Evolutionary conservation across 257 asterid genomes (phyloP), one percentile per base, ranked within the genome.

Genomic region (Lycium ferocissimum): DNA sequence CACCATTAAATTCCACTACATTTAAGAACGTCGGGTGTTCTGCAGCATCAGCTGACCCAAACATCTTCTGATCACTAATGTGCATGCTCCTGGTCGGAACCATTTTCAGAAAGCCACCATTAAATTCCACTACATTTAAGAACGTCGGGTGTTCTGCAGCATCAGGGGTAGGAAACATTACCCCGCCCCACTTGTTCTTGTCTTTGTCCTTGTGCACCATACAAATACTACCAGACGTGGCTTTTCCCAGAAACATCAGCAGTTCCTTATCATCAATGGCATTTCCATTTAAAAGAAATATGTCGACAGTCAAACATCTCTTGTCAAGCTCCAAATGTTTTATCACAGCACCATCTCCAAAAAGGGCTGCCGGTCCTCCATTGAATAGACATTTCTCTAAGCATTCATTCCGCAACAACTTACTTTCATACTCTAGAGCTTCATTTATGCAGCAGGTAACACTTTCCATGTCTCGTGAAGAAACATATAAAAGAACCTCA

Each of bases 311-410:
- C 92, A 97, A 88, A 86, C 84, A 88, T 90, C 94, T 89, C 89
- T 93, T 93, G 80, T 95, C 93, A 80, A 97, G 94, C 91, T 97
- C 99, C 90, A 97, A 90, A 87, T 95, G 96, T 86, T 91, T 94
- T 85, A 97, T 92, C 91, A 90, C 90, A 53, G 96, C 98, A 84
- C 99, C 99, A 89, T 97, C 94, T 83, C 99, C 99, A 83, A 97
- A 91, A 57, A 97, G 94, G 61, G 98, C 92, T 2, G 87, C 56
- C 65, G 94, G 85, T 20, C 94, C 96, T 84, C 94, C 98, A 81
- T 78, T 89, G 70, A 91, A 93, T 63, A 95, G 86, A 84, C 88
- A 90, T 86, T 92, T 94, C 85, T 95, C 98, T 86, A 91, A 38
- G 90, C 99, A 97, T 86, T 97, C 98, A 59, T 90, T 90, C 81